Conservation (phyloP, 2,329 filamentous ascomycete species). For the Diaporthe humulicola region DNA sequence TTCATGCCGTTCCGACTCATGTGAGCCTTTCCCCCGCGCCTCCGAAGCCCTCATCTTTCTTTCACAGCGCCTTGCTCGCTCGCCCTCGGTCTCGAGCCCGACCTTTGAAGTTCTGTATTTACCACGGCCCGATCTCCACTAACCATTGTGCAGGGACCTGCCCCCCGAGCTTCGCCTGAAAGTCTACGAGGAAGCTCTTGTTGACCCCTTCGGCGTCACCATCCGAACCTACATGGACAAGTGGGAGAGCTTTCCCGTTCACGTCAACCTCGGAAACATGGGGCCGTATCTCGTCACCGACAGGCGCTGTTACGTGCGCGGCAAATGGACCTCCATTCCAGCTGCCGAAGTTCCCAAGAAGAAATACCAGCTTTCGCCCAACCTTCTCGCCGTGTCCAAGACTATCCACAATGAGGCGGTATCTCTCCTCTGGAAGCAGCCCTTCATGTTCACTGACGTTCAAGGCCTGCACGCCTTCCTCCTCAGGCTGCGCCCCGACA, state of each 20-base stretch:
- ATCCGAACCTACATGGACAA: neutral
- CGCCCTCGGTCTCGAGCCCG: neutral
- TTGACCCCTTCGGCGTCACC: slow-evolving; percentile 17
- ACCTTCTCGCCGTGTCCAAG: slow-evolving; percentile 18
- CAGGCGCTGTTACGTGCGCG: neutral
- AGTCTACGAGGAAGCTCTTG: slow-evolving; percentile 15
- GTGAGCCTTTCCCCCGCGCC: neutral
- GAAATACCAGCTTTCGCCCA: slow-evolving; percentile 5
- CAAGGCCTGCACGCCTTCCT: neutral
- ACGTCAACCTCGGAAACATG: neutral
- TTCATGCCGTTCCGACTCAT: slow-evolving; percentile 27
- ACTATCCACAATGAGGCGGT: neutral
- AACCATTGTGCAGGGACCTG: neutral
- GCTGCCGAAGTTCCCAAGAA: neutral
- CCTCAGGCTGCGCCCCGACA: neutral
- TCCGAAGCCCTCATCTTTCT: no score
- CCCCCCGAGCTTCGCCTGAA: slow-evolving; percentile 19
- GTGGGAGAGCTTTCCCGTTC: neutral
- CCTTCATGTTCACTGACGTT: slow-evolving; percentile 2
- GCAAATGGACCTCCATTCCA: neutral
- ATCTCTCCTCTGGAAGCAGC: slow-evolving; percentile 3
- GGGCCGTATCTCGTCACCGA: neutral
- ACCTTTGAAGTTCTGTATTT: neutral
- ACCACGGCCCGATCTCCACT: neutral
- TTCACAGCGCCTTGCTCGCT: no score